Percentiles rank a stretch among this genome's conserved stretches.
These are phyloP conservation scores for Argentina anserina DNA, from an alignment of 306 rosid species.

Conservation along the genomic window DNA sequence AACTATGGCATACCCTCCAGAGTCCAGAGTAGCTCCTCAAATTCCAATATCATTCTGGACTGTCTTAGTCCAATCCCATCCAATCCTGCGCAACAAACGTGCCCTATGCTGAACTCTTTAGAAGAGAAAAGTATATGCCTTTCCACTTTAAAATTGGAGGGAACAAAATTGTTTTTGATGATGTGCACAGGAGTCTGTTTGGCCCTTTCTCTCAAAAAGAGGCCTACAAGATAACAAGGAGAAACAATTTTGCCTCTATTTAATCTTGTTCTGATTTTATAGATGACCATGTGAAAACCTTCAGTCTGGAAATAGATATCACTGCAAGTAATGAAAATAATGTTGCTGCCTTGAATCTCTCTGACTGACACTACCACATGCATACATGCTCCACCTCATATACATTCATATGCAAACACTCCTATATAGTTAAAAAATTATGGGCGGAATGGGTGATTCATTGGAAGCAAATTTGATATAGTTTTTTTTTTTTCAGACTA, in stretches of 20 bases:
- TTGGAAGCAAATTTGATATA: not conserved
- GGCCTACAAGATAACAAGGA: conserved; percentile 1
- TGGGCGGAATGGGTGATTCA: not conserved
- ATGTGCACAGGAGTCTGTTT: not conserved
- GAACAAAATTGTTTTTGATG: not conserved
- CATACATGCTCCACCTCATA: conserved; percentile 36
- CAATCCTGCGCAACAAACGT: no score
- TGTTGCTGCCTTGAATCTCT: conserved; percentile 22
- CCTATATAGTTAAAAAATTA: no score
- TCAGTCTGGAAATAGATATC: conserved; percentile 14
- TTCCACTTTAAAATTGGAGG: not conserved
- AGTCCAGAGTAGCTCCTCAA: not conserved
- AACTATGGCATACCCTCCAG: not conserved
- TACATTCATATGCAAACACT: conserved; percentile 6
- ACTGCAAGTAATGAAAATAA: conserved; percentile 18
- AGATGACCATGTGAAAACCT: conserved; percentile 1
- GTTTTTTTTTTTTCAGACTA: no score
- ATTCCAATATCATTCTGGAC: not conserved
- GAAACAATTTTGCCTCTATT: conserved; percentile 4
- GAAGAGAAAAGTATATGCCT: not conserved
- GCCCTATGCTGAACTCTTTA: not conserved
- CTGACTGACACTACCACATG: conserved; percentile 34
- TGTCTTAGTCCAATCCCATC: no score
- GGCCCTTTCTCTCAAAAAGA: not conserved
- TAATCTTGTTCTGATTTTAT: not conserved